Base-by-base conservation (phyloP, 2,329 filamentous ascomycete species). In the Epichloe gansuensis region DNA sequence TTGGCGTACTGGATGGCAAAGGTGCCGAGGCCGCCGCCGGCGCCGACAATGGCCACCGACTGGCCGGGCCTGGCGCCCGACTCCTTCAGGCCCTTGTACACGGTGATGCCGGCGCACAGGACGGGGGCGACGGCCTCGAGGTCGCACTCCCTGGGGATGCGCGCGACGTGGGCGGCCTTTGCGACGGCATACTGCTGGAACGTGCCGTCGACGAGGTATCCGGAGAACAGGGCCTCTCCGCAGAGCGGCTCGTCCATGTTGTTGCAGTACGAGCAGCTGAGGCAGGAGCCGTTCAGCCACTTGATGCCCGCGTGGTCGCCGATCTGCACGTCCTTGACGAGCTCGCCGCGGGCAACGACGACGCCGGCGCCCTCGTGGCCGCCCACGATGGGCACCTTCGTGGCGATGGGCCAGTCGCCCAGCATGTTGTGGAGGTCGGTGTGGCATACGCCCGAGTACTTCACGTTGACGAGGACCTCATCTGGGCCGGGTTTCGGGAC, bases 171-270 rank as follows among this genome's bases (percentile, higher is more conserved):
- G 17, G 85, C 81, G 15, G 89, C 89, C 69, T 95, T 94, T 59
- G 83, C 89, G 59, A 95, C 80, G 67, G 80, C 81, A 73, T 95
- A 96, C 74, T 95, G 83, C 74, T 96, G 90, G 78, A 96, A 96
- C 42, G 84, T 83, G 35, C 90, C 90, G 66, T 95, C 87, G 65
- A 95, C 89, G 4, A 88, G 94, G 77, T 94, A 95, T 52, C 91
- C 91, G 1, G 89, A 94, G 41, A 95, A 79, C 38, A 78, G 72
- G 27, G 87, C 81, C 54, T 86, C 74, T 15, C 77, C 68, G 73
- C 91, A 97, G 5, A 95, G 82, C 3, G 88, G 84, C 72, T 96
- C 90, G 60, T 95, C 86, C 47, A 80, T 69, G 60, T 82, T 77
- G 64, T 85, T 82, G 74, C 90, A 96, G 77, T 87, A 95, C 60